Evolutionary conservation across 2,329 filamentous ascomycete species (phyloP).

Genomic region (Shiraia sp.): DNA sequence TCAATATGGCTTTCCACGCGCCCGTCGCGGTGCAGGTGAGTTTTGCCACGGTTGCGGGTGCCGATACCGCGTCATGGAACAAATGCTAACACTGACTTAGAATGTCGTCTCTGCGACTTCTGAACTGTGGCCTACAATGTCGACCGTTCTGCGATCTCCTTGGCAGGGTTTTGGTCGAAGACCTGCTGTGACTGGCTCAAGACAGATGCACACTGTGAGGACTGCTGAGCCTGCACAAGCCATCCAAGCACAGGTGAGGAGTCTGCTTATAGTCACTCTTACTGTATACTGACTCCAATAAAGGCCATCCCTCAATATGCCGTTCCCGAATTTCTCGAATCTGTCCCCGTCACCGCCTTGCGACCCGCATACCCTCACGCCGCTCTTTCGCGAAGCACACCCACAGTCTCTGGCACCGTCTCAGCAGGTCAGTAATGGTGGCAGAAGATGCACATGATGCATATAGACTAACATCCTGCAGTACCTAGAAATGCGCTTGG

Average conservation of each 20-base stretch:
- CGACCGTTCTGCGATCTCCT: conserved; percentile 39
- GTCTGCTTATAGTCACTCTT: not conserved
- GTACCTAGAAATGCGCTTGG: conserved; percentile 39
- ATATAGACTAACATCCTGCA: conserved; percentile 13
- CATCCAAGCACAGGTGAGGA: conserved; percentile 4
- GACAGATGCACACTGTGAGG: conserved; percentile 22
- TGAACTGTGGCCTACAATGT: conserved; percentile 48
- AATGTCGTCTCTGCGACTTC: conserved; percentile 46
- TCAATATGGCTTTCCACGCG: conserved; percentile 57
- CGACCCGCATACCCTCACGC: conserved; percentile 12
- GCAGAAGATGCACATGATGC: not conserved
- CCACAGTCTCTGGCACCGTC: conserved; percentile 18
- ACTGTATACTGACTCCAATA: conserved; percentile 8
- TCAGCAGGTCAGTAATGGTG: conserved; percentile 23
- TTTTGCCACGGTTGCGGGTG: conserved; percentile 30
- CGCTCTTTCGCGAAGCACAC: conserved; percentile 9
- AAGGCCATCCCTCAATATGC: conserved; percentile 12
- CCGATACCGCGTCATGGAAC: conserved; percentile 22
- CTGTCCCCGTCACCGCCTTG: conserved; percentile 25
- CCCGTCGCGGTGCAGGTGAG: conserved; percentile 54
- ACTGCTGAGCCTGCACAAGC: conserved; percentile 7
- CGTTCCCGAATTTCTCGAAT: conserved; percentile 29
- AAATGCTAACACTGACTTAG: conserved; percentile 40
- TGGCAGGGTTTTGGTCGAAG: conserved; percentile 35
- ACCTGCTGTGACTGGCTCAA: conserved; percentile 21